Percentiles rank a stretch among this genome's conserved stretches.
Evolutionary conservation across 2,329 filamentous ascomycete genomes (phyloP).

Genomic region (Aureobasidium sp.): DNA sequence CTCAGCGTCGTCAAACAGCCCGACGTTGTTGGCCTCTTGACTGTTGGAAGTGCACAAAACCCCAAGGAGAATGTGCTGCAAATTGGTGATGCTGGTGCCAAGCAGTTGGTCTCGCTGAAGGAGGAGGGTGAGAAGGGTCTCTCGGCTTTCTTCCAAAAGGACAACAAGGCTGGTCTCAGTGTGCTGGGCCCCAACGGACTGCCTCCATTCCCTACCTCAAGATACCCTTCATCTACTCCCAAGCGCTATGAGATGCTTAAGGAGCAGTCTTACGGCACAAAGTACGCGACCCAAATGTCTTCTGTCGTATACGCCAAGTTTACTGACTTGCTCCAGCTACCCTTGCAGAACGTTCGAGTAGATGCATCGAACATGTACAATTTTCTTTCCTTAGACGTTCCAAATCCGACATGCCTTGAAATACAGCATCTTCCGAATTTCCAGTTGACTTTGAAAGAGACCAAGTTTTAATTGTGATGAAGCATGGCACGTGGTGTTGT

Average conservation of each 20-base stretch:
- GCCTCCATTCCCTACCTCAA: conserved; percentile 77
- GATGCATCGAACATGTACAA: conserved; percentile 16
- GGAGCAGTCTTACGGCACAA: conserved; percentile 58
- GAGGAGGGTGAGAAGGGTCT: conserved; percentile 68
- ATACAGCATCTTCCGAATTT: not conserved
- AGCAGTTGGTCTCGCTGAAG: conserved; percentile 68
- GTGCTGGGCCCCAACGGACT: conserved; percentile 70
- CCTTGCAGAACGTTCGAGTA: conserved; percentile 40
- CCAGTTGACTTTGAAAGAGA: not conserved
- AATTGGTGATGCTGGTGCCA: conserved; percentile 64
- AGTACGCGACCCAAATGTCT: not conserved
- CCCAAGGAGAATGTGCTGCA: conserved; percentile 73
- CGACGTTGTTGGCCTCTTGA: conserved; percentile 78
- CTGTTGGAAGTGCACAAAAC: conserved; percentile 69
- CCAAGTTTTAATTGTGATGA: not conserved
- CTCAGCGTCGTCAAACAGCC: conserved; percentile 74
- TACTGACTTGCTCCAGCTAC: conserved; percentile 31
- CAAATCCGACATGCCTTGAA: conserved; percentile 9
- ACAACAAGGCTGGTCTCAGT: conserved; percentile 45
- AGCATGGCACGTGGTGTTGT: not conserved
- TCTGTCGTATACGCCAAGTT: not conserved
- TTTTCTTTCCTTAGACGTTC: conserved; percentile 5
- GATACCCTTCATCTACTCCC: conserved; percentile 50
- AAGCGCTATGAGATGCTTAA: conserved; percentile 64
- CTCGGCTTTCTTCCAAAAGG: conserved; percentile 65